Conservation (phyloP, 2,329 filamentous ascomycete species). For the Blastomyces silverae region DNA sequence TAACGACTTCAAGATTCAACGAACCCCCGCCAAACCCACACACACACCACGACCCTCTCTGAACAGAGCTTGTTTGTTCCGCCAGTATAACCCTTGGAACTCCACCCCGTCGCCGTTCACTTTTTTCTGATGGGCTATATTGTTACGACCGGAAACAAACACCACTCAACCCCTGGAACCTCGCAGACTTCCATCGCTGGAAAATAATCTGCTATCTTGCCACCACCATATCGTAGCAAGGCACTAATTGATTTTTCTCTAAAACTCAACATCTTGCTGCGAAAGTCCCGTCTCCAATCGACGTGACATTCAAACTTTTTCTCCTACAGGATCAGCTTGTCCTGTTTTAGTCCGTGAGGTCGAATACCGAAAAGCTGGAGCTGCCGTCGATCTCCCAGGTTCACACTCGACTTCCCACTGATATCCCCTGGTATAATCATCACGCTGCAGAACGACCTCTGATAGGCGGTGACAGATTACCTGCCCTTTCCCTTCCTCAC, state of each 20-base stretch:
- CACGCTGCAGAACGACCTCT: slow-evolving; percentile 58
- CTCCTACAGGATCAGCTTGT: slow-evolving; percentile 7
- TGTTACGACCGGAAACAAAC: neutral
- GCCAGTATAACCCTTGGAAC: too few relatives aligned
- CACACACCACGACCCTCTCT: slow-evolving; percentile 5
- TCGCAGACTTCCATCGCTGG: neutral
- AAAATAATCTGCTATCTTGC: neutral
- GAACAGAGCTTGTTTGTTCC: too few relatives aligned
- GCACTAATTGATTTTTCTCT: neutral
- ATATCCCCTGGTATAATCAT: slow-evolving; percentile 63
- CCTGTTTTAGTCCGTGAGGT: slow-evolving; percentile 18
- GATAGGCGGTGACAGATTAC: slow-evolving; percentile 67
- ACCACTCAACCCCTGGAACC: neutral
- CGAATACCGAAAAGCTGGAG: slow-evolving; percentile 84
- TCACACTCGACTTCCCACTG: slow-evolving; percentile 69
- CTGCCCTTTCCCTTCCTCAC: slow-evolving; percentile 62
- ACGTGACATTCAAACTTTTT: slow-evolving; percentile 6
- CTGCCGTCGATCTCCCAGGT: slow-evolving; percentile 78
- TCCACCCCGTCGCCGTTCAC: neutral
- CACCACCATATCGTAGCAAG: neutral
- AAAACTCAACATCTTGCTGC: neutral
- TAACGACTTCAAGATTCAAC: slow-evolving; percentile 32
- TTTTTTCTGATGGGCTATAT: neutral
- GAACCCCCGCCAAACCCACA: slow-evolving; percentile 18
- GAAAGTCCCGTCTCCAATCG: neutral